Evolutionary conservation across 805 yeast genomes (phyloP), one percentile per base, ranked within the genome.

Genomic region (Wickerhamiella qilinensis): DNA sequence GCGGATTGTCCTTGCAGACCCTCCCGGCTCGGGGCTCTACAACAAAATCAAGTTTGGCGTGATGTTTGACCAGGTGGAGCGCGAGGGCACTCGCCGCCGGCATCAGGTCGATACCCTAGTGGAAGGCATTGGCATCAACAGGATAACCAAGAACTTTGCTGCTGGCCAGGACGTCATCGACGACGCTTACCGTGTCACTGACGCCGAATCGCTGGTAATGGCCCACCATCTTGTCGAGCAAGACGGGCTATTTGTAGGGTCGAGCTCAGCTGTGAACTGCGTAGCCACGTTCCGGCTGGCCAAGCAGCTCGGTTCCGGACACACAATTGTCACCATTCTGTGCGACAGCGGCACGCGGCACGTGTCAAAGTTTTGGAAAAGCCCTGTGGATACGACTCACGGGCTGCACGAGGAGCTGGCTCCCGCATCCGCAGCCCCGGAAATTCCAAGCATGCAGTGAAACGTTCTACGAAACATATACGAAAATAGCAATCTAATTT

Each of bases 31-130:
- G 14, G 98, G 98, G 0, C 69, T 91, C 45, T 81, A 68, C 52
- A 84, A 88, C 59, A 63, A 93, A 43, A 72, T 88, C 37, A 82
- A 82, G 50, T 74, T 62, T 51, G 97, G 96, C 1, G 97, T 88
- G 3, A 85, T 91, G 96, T 88, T 83, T 56, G 94, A 86, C 50
- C 46, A 66, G 2, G 85, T 73, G 6, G 98, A 88, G 57, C 76
- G 70, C 46, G 98, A 88, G 59, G 98, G 98, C 1, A 81, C 91
- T 0, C 66, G 97, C 49, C 68, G 96, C 53, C 64, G 98, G 48
- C 97, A 91, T 56, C 98, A 88, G 58, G 97, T 88, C 2, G 98
- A 88, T 56, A 91, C 97, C 0, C 53, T 86, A 2, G 77, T 88
- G 3, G 98, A 88, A 57, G 98, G 98, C 0, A 79, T 88, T 21